These are phyloP conservation scores for Amniculicola lignicola DNA, from an alignment of 495 filamentous ascomycete species.

Conservation along the genomic window DNA sequence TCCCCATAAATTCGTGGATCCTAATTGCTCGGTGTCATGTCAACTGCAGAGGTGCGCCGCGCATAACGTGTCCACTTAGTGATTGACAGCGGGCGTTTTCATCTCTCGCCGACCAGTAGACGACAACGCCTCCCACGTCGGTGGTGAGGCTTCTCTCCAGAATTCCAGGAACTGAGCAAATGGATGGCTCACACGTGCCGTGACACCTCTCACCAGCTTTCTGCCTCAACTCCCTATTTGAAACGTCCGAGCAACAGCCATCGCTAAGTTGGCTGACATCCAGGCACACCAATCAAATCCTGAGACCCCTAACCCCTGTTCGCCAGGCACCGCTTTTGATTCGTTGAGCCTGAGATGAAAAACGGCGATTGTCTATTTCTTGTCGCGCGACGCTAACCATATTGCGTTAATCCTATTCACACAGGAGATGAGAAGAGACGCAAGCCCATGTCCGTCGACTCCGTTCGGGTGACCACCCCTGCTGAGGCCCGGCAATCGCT, in stretches of 20 bases:
- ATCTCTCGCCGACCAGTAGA: neutral
- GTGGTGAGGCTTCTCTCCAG: neutral
- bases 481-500: constrained; percentile 1
- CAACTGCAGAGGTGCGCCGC: neutral
- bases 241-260: constrained; percentile 8
- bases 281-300: constrained; percentile 27
- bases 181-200: constrained; percentile 18
- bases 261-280: neutral
- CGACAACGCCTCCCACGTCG: neutral
- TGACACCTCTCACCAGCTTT: neutral
- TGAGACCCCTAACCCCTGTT: neutral
- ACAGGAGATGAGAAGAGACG: constrained; percentile 19
- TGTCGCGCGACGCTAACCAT: neutral
- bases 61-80: neutral
- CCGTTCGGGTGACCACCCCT: neutral
- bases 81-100: neutral
- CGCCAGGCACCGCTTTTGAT: constrained; percentile 11
- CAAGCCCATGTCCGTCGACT: constrained; percentile 2
- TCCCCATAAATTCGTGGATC: too few species aligned
- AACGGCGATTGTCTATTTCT: constrained; percentile 12
- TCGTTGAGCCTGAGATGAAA: constrained; percentile 20
- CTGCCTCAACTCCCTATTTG: too few species aligned
- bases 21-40: too few species aligned
- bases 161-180: neutral
- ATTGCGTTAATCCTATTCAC: neutral